Conservation (phyloP, 345 rosid species). For the Aethionema arabicum region DNA sequence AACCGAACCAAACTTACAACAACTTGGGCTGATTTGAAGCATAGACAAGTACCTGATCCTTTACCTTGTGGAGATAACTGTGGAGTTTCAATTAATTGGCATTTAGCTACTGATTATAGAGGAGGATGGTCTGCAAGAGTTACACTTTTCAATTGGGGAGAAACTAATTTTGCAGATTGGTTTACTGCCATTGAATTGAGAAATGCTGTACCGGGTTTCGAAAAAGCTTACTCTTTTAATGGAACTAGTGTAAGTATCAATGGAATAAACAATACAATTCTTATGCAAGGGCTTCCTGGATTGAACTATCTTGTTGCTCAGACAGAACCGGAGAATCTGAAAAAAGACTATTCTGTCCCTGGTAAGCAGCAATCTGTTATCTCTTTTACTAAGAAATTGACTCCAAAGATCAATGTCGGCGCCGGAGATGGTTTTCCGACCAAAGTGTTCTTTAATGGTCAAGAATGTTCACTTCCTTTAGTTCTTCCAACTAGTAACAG, state of each 20-base stretch:
- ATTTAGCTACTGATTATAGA: slow-evolving; percentile 63
- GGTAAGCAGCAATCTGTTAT: slow-evolving; percentile 93
- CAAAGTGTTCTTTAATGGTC: slow-evolving; percentile 88
- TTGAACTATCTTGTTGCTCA: slow-evolving; percentile 67
- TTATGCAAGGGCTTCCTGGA: slow-evolving; percentile 81
- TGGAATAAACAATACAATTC: slow-evolving; percentile 58
- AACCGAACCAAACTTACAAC: slow-evolving; percentile 59
- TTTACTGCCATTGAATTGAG: slow-evolving; percentile 68
- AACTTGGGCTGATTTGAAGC: slow-evolving; percentile 78
- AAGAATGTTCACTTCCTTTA: slow-evolving; percentile 78
- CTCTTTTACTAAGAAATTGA: slow-evolving; percentile 75
- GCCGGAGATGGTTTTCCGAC: slow-evolving; percentile 79
- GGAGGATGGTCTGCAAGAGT: slow-evolving; percentile 87
- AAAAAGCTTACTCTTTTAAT: slow-evolving; percentile 77
- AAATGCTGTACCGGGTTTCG: slow-evolving; percentile 71
- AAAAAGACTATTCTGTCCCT: slow-evolving; percentile 61
- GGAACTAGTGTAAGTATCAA: slow-evolving; percentile 46
- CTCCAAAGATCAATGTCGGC: slow-evolving; percentile 63
- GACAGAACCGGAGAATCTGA: slow-evolving; percentile 65
- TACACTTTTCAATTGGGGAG: slow-evolving; percentile 94
- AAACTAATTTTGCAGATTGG: slow-evolving; percentile 75
- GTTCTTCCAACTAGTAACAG: slow-evolving; percentile 47
- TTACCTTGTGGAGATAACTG: slow-evolving; percentile 90
- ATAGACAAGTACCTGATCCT: slow-evolving; percentile 55
- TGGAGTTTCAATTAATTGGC: slow-evolving; percentile 95